phyloP scores from a whole-genome alignment of 2,329 filamentous ascomycete species.

The Colletotrichum musicola region DNA sequence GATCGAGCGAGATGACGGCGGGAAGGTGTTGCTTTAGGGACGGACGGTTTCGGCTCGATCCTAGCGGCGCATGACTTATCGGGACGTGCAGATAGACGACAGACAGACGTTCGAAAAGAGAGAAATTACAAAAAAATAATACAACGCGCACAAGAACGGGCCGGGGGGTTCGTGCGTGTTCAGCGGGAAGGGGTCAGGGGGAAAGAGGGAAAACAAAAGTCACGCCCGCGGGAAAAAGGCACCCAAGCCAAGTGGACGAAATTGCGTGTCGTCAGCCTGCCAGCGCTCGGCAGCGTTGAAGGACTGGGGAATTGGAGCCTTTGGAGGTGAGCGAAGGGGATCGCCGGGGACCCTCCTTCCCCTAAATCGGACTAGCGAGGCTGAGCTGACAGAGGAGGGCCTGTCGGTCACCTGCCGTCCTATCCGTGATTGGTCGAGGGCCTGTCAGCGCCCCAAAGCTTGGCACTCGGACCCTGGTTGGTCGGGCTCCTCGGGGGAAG shows the following conservation, averaged over 20 bases:
- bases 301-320: conserved; percentile 15
- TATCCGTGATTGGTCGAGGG: conserved; percentile 27
- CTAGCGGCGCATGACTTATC: conserved; percentile 37
- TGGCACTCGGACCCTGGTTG: conserved; percentile 21
- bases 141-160: background rate
- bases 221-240: conserved; percentile 15
- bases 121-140: conserved; percentile 5
- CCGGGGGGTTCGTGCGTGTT: background rate
- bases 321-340: conserved; percentile 17
- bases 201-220: background rate
- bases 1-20: conserved; percentile 1
- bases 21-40: conserved; percentile 2
- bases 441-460: conserved; percentile 31
- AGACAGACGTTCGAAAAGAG: background rate
- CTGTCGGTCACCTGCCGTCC: conserved; percentile 17
- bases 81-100: background rate
- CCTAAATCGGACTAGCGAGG: conserved; percentile 38
- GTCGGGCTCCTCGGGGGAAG: conserved; percentile 11
- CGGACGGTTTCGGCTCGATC: conserved; percentile 29
- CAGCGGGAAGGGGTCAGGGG: background rate
- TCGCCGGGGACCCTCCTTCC: conserved; percentile 27
- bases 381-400: conserved; percentile 36
- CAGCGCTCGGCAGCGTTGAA: conserved; percentile 27
- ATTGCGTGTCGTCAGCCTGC: conserved; percentile 38
- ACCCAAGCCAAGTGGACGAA: conserved; percentile 32